Conservation (phyloP, 2,329 filamentous ascomycete genomes). For the Acephala macrosclerotiorum region DNA sequence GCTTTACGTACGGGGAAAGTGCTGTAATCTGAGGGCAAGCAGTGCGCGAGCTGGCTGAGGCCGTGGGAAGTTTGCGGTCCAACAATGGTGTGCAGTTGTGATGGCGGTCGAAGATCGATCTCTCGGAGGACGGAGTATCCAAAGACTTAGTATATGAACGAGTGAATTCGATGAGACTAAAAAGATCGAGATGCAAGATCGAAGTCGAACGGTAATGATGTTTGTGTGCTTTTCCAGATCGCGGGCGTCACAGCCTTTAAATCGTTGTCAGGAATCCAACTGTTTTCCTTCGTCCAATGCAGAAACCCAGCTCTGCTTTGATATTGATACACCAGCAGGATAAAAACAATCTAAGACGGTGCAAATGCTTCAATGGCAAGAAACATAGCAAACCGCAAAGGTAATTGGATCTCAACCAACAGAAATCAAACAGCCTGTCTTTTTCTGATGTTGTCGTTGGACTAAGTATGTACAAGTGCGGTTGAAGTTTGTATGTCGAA, state of each 20-base stretch:
- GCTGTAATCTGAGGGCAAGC: not conserved
- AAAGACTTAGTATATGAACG: not conserved
- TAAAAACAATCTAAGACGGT: not conserved
- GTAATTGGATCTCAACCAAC: not conserved
- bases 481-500: slow-evolving; percentile 1
- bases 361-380: slow-evolving; percentile 2
- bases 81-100: not conserved
- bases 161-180: not conserved
- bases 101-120: no score
- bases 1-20: not conserved
- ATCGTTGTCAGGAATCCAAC: slow-evolving; percentile 14
- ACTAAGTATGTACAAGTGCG: not conserved
- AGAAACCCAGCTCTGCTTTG: slow-evolving; percentile 5
- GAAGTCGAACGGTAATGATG: not conserved
- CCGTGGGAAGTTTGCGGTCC: not conserved
- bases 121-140: slow-evolving; percentile 9
- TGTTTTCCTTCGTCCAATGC: slow-evolving; percentile 6
- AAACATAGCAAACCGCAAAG: slow-evolving; percentile 14
- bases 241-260: slow-evolving; percentile 5
- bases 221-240: not conserved
- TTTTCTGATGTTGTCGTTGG: slow-evolving; percentile 10
- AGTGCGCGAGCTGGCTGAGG: not conserved
- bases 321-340: not conserved
- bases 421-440: slow-evolving; percentile 7
- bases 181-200: not conserved